phyloP scores from a whole-genome alignment of 345 rosid species.

The Corchorus olitorius region DNA sequence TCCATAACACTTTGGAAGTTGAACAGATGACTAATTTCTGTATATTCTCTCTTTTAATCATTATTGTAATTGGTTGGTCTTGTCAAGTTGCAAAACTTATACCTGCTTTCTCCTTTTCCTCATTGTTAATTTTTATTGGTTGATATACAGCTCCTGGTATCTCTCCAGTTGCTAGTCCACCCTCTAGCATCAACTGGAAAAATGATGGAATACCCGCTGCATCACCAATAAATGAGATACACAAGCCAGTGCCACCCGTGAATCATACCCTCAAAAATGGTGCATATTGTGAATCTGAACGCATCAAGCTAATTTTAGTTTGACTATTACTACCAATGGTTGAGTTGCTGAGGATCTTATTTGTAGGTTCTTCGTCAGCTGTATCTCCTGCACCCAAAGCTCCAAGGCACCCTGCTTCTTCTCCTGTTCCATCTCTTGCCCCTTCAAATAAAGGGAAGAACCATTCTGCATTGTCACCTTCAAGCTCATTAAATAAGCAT shows the following conservation, averaged over 20 bases:
- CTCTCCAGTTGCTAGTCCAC: slow-evolving; percentile 51
- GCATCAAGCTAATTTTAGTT: background rate
- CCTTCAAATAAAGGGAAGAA: slow-evolving; percentile 24
- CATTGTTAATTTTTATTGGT: background rate
- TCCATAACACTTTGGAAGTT: slow-evolving; percentile 11
- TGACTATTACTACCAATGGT: background rate
- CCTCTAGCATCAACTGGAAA: slow-evolving; percentile 39
- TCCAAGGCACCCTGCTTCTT: slow-evolving; percentile 16
- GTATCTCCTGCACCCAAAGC: slow-evolving; percentile 37
- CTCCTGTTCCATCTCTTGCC: slow-evolving; percentile 43
- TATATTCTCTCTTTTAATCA: background rate
- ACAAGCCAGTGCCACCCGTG: slow-evolving; percentile 44
- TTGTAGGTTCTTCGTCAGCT: slow-evolving; percentile 37
- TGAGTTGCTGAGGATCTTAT: background rate
- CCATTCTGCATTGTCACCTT: slow-evolving; percentile 49
- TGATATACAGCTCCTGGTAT: slow-evolving; percentile 42
- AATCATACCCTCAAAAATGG: slow-evolving; percentile 49
- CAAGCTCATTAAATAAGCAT: slow-evolving; percentile 41
- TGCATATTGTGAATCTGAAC: slow-evolving; percentile 19
- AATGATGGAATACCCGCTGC: slow-evolving; percentile 52
- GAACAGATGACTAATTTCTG: background rate
- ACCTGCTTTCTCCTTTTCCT: background rate
- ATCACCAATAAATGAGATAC: slow-evolving; percentile 47
- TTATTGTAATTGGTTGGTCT: background rate
- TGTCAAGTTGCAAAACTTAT: background rate